phyloP scores from a whole-genome alignment of 805 yeast species.

The Lipomyces starkeyi region DNA sequence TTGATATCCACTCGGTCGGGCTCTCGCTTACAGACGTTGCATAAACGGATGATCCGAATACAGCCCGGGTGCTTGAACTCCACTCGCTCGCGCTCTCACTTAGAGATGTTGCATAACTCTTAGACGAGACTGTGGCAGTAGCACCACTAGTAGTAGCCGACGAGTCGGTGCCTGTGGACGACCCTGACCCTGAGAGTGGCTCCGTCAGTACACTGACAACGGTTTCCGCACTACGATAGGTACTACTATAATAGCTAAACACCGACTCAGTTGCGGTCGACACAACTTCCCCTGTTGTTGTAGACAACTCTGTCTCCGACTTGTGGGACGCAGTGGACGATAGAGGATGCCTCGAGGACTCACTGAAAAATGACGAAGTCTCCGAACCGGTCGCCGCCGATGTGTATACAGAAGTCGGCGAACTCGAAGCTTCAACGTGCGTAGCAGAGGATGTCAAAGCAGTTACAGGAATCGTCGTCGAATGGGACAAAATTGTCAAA shows the following conservation, averaged over 20 bases:
- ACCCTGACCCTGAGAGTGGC: not conserved
- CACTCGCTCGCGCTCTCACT: not conserved
- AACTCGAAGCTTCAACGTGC: not conserved
- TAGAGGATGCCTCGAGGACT: not conserved
- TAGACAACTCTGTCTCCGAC: not conserved
- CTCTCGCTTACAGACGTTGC: not conserved
- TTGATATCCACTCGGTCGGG: not conserved
- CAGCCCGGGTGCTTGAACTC: not conserved
- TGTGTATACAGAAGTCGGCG: not conserved
- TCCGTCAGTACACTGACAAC: not conserved
- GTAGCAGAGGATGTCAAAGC: not conserved
- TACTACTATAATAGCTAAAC: not conserved
- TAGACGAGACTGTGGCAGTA: not conserved
- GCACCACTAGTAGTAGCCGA: not conserved
- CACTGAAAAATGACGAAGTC: slow-evolving; percentile 17
- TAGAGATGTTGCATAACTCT: not conserved
- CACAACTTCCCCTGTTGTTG: slow-evolving; percentile 38
- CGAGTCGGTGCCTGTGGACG: not conserved
- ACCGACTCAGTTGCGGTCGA: slow-evolving; percentile 41
- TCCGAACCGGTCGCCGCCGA: not conserved
- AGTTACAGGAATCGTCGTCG: not conserved
- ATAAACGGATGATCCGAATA: not conserved
- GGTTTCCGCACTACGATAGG: not conserved
- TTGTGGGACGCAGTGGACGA: not conserved
- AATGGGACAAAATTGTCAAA: not conserved